phyloP scores from a whole-genome alignment of 257 asterid genomes.

The Cruciata laevipes region DNA sequence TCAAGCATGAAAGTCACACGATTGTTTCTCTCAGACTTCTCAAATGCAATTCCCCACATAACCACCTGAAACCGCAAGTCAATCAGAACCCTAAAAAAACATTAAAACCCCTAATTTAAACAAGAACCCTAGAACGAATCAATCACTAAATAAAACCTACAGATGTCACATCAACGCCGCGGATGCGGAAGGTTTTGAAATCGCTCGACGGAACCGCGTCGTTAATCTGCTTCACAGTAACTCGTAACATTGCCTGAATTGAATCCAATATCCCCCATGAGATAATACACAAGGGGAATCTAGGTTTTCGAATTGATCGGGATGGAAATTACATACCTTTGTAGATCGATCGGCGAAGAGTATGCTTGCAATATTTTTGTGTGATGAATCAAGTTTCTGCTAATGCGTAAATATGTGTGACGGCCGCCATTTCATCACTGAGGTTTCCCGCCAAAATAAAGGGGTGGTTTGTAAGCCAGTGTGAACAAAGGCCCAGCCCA shows the following conservation, averaged over 20 bases:
- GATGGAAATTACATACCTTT: conserved; percentile 32
- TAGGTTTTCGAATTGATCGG: not conserved
- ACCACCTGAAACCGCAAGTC: conserved; percentile 42
- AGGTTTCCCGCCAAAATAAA: conserved; percentile 22
- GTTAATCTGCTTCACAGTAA: conserved; percentile 66
- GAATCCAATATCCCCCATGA: not conserved
- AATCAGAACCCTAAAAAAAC: not conserved
- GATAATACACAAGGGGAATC: not conserved
- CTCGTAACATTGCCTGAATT: conserved; percentile 61
- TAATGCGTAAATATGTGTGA: not conserved
- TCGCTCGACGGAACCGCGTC: conserved; percentile 46
- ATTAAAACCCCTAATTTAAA: not conserved
- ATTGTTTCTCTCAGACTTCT: conserved; percentile 49
- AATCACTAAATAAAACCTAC: conserved; percentile 28
- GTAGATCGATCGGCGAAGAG: conserved; percentile 11
- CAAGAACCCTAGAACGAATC: not conserved
- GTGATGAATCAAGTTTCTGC: not conserved
- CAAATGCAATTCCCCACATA: conserved; percentile 59
- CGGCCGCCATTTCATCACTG: conserved; percentile 24
- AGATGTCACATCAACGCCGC: conserved; percentile 51
- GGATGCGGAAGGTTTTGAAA: conserved; percentile 48
- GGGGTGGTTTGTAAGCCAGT: too few species aligned
- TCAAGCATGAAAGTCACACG: conserved; percentile 62
- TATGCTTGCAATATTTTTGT: not conserved
- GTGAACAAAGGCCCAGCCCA: not conserved